Evolutionary conservation across 1,139 yeast genomes (phyloP).

Genomic region (Lizanozyma gosingica): DNA sequence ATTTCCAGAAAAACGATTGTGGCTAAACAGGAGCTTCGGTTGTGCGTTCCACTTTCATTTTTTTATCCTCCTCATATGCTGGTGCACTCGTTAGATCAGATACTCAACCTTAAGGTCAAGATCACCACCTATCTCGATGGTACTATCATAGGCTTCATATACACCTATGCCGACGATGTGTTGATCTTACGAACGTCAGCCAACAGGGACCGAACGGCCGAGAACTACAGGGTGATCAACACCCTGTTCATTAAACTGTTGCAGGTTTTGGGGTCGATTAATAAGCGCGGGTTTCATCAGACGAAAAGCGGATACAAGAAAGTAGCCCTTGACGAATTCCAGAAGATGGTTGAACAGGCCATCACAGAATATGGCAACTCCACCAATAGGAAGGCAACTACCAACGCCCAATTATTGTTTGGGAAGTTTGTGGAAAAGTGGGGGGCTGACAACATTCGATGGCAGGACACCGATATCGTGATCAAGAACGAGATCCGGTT

Average conservation of each 20-base stretch:
- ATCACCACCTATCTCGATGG: conserved; percentile 54
- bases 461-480: conserved; percentile 16
- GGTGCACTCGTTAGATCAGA: conserved; percentile 10
- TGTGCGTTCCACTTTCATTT: no score
- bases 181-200: not conserved
- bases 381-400: conserved; percentile 6
- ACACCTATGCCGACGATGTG: conserved; percentile 35
- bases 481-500: conserved; percentile 18
- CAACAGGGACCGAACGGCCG: conserved; percentile 4
- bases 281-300: not conserved
- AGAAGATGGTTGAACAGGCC: not conserved
- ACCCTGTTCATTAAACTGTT: conserved; percentile 50
- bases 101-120: conserved; percentile 40
- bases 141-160: conserved; percentile 49
- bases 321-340: not conserved
- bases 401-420: conserved; percentile 12
- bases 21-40: no score
- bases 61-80: no score
- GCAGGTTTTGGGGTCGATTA: conserved; percentile 18
- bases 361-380: not conserved
- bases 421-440: conserved; percentile 14
- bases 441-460: conserved; percentile 18
- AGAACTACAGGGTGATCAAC: conserved; percentile 46
- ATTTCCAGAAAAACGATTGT: no score
- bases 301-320: not conserved